Evolutionary conservation across 2,329 filamentous ascomycete species (phyloP), one percentile per base, ranked within the genome.

Genomic region (Colletotrichum tanaceti): DNA sequence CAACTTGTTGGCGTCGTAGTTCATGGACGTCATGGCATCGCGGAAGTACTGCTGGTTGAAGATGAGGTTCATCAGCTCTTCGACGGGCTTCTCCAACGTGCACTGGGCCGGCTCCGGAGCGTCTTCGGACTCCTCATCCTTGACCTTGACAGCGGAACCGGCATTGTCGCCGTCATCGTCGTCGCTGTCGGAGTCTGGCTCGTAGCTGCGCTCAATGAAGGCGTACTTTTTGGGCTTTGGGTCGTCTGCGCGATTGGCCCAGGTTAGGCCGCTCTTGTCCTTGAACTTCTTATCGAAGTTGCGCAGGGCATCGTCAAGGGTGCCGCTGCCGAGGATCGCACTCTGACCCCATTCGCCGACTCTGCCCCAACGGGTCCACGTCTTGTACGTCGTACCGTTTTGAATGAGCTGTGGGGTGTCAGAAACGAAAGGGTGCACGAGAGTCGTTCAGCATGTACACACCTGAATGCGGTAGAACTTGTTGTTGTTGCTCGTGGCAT

Each of bases 281-380:
- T 84, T 87, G 78, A 91, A 91, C 73, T 90, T 89, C 73, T 85
- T 86, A 65, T 88, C 79, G 68, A 90, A 91, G 16, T 84, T 74
- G 39, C 75, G 77, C 41, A 86, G 74, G 1, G 87, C 87, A 32
- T 80, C 76, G 0, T 71, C 71, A 1, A 89, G 74, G 1, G 71
- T 73, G 5, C 83, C 82, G 28, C 75, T 63, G 22, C 83, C 83
- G 1, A 88, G 75, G 2, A 78, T 60, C 14, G 80, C 82, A 16
- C 75, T 82, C 72, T 87, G 83, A 5, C 89, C 89, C 13, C 72
- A 74, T 64, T 90, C 88, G 7, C 89, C 88, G 24, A 97, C 93
- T 24, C 93, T 88, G 24, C 93, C 93, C 92, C 92, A 97, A 65
- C 92, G 86, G 3, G 90, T 93, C 91, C 91, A 95, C 0, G 87